Conservation (phyloP, 257 asterid species). For the Solanum virginianum region DNA sequence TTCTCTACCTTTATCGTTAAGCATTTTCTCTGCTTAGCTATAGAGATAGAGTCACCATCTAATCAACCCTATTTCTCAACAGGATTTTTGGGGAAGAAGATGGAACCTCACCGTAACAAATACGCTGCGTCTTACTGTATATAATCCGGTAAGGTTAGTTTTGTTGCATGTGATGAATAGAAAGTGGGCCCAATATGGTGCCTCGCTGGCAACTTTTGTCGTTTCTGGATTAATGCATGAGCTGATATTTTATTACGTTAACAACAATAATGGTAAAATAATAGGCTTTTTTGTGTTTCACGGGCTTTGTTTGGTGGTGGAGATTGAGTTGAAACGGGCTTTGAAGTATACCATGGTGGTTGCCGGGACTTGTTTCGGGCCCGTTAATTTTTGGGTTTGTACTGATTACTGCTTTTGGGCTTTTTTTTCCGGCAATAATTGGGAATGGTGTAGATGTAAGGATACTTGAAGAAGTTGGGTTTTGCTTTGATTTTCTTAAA, state of each 20-base stretch:
- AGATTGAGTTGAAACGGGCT: constrained; percentile 29
- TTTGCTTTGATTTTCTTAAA: background rate
- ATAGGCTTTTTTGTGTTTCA: constrained; percentile 56
- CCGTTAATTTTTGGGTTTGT: constrained; percentile 41
- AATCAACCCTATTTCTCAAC: constrained; percentile 63
- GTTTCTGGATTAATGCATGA: constrained; percentile 86
- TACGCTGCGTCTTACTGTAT: constrained; percentile 32
- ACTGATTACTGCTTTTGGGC: constrained; percentile 41
- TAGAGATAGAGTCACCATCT: constrained; percentile 50
- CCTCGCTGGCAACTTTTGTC: constrained; percentile 31
- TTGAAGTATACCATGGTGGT: constrained; percentile 16
- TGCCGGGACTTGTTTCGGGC: constrained; percentile 29
- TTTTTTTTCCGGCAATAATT: constrained; percentile 51
- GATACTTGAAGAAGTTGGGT: constrained; percentile 26
- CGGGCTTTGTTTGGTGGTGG: constrained; percentile 30
- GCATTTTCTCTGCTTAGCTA: background rate
- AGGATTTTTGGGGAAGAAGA: constrained; percentile 68
- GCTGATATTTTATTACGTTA: constrained; percentile 30
- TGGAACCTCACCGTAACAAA: constrained; percentile 63
- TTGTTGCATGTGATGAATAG: constrained; percentile 9
- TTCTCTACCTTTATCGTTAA: constrained; percentile 9
- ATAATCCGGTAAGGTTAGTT: constrained; percentile 27
- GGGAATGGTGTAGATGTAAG: constrained; percentile 25
- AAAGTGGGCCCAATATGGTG: constrained; percentile 19
- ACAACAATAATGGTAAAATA: constrained; percentile 24